These are phyloP conservation scores for Turritis glabra DNA, from an alignment of 345 rosid species.

Conservation along the genomic window DNA sequence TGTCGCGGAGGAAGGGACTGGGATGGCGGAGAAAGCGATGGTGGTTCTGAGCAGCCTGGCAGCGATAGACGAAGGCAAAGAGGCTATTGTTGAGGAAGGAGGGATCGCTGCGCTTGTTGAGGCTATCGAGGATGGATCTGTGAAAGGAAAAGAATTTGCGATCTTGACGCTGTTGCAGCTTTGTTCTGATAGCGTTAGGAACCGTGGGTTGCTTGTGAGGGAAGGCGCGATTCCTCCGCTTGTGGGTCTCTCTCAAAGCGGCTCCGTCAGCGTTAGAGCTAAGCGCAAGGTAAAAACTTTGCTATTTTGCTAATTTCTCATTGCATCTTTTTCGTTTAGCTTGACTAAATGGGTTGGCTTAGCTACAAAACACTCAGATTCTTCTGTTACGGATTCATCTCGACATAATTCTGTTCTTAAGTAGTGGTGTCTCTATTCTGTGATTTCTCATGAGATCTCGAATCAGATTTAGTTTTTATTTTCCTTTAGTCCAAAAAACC, in stretches of 20 bases:
- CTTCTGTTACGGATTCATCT: not conserved
- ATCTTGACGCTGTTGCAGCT: constrained; percentile 78
- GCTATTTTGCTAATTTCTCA: not conserved
- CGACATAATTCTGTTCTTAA: not conserved
- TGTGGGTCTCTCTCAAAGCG: constrained; percentile 86
- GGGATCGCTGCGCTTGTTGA: constrained; percentile 92
- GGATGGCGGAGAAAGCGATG: constrained; percentile 98
- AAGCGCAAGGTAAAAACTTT: constrained; percentile 65
- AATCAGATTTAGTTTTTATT: constrained; percentile 8
- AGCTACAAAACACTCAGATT: not conserved
- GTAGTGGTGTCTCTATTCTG: not conserved
- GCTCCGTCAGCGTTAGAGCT: constrained; percentile 61
- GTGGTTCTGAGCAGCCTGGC: constrained; percentile 84
- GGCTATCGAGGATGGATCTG: constrained; percentile 84
- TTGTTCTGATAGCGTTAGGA: constrained; percentile 70
- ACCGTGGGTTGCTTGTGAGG: constrained; percentile 84
- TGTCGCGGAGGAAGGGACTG: constrained; percentile 75
- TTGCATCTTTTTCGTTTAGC: not conserved
- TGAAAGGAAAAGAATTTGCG: constrained; percentile 87
- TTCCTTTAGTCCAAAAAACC: not conserved
- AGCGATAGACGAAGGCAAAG: constrained; percentile 67
- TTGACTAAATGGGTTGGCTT: not conserved
- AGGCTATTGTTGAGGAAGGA: constrained; percentile 81
- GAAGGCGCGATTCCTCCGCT: constrained; percentile 99
- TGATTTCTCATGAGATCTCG: not conserved